Conservation (phyloP, 768 basidiomycete genomes). For the Hortiboletus campestris region DNA sequence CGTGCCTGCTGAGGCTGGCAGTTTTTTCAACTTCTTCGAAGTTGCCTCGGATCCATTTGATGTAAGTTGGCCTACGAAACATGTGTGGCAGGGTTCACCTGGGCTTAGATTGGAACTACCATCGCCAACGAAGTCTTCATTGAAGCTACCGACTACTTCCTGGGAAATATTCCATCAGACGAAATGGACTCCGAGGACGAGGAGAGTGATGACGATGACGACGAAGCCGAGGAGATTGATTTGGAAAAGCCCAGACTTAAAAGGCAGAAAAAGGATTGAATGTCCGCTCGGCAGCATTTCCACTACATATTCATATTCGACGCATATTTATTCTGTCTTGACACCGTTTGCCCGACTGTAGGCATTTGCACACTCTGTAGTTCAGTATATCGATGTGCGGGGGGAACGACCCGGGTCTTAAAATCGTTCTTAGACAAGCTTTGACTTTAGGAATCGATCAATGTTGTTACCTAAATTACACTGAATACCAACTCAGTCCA, state of each 20-base stretch:
- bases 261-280: constrained; percentile 54
- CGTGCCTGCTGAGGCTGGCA: constrained; percentile 63
- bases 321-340: constrained; percentile 29
- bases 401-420: neutral
- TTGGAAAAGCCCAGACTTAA: constrained; percentile 79
- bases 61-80: constrained; percentile 40
- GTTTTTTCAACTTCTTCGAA: constrained; percentile 90
- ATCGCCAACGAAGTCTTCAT: constrained; percentile 80
- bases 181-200: constrained; percentile 67
- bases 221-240: constrained; percentile 84
- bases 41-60: constrained; percentile 60
- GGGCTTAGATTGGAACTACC: constrained; percentile 58
- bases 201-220: constrained; percentile 68
- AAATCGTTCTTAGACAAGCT: neutral
- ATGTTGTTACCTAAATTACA: neutral
- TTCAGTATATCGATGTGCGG: neutral
- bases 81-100: constrained; percentile 5
- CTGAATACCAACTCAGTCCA: constrained; percentile 11
- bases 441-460: no score
- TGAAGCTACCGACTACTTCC: constrained; percentile 79
- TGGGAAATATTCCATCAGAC: constrained; percentile 60
- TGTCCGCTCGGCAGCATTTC: constrained; percentile 12
- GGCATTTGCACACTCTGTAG: constrained; percentile 4
- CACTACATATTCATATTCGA: constrained; percentile 11
- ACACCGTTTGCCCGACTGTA: constrained; percentile 3